Conservation (phyloP, 2,329 filamentous ascomycete genomes). For the Botryotinia convoluta region DNA sequence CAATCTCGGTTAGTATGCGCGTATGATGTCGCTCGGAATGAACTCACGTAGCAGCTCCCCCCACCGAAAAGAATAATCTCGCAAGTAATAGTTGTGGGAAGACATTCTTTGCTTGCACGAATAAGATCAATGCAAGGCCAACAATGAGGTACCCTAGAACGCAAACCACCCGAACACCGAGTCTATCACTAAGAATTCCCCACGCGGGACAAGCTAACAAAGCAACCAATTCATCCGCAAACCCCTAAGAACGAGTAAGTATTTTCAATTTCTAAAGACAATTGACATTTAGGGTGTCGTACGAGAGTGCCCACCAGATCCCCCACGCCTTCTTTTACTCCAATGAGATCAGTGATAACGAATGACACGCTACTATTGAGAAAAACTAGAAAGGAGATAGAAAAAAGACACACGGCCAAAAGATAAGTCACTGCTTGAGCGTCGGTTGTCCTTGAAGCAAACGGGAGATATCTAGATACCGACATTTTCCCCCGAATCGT, state of each 20-base stretch:
- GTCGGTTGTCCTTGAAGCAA: constrained; percentile 57
- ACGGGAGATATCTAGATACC: constrained; percentile 45
- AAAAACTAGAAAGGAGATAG: constrained; percentile 86
- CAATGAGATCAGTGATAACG: constrained; percentile 79
- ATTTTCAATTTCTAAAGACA: constrained; percentile 12
- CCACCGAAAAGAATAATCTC: constrained; percentile 82
- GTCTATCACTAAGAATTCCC: constrained; percentile 73
- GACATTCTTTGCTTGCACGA: constrained; percentile 82
- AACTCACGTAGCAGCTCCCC: constrained; percentile 78
- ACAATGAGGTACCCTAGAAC: constrained; percentile 81
- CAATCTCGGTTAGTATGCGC: constrained; percentile 20
- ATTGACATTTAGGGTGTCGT: constrained; percentile 12
- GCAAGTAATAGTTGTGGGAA: constrained; percentile 87
- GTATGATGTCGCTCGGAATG: constrained; percentile 12
- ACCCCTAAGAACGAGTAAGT: constrained; percentile 47
- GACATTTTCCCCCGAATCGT: constrained; percentile 14
- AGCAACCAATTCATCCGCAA: constrained; percentile 79
- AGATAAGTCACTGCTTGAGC: constrained; percentile 72
- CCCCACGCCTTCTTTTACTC: constrained; percentile 69
- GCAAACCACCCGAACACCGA: constrained; percentile 70
- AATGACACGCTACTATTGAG: constrained; percentile 82
- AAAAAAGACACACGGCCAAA: constrained; percentile 78
- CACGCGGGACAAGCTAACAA: constrained; percentile 77
- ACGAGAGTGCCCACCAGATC: constrained; percentile 75
- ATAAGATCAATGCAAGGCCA: constrained; percentile 70